phyloP scores from a whole-genome alignment of 192 early-diverging fungal species.

The Funneliformis mosseae region DNA sequence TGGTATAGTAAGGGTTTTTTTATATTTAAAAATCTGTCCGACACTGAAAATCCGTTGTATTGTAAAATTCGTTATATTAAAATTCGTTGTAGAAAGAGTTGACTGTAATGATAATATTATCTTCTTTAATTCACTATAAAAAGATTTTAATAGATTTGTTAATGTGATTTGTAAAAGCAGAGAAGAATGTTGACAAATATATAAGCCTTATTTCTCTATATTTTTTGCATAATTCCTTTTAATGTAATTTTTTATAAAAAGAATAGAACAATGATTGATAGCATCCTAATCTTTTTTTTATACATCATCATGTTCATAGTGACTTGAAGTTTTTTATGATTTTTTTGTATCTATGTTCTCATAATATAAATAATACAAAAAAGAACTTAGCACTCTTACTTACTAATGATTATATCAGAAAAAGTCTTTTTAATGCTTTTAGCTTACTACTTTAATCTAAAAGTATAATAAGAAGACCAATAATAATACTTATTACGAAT shows the following conservation, averaged over 20 bases:
- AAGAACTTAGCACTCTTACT: constrained; percentile 28
- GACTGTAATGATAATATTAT: background rate
- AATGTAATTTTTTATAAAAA: background rate
- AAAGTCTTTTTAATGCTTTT: no score
- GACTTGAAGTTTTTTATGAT: no score
- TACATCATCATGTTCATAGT: no score
- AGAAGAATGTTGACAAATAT: constrained; percentile 4
- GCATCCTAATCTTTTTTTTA: background rate
- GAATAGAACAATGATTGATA: background rate
- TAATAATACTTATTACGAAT: constrained; percentile 3
- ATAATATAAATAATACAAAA: constrained; percentile 28
- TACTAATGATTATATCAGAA: background rate
- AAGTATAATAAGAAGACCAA: constrained; percentile 26
- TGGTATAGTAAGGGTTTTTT: no score
- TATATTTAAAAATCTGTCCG: no score
- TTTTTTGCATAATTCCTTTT: background rate
- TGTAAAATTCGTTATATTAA: no score
- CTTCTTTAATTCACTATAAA: constrained; percentile 11
- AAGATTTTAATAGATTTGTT: background rate
- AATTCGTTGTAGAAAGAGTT: no score
- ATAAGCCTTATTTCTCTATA: constrained; percentile 11
- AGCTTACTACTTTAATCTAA: no score
- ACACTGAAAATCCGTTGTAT: no score
- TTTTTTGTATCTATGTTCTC: constrained; percentile 20
- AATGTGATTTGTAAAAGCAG: constrained; percentile 28